A percentile compares a stretch with the other conserved stretches of the same genome.
These are phyloP conservation scores for Epipyxis sp. DNA, from an alignment of 108 stramenopile genomes.

Conservation along the genomic window DNA sequence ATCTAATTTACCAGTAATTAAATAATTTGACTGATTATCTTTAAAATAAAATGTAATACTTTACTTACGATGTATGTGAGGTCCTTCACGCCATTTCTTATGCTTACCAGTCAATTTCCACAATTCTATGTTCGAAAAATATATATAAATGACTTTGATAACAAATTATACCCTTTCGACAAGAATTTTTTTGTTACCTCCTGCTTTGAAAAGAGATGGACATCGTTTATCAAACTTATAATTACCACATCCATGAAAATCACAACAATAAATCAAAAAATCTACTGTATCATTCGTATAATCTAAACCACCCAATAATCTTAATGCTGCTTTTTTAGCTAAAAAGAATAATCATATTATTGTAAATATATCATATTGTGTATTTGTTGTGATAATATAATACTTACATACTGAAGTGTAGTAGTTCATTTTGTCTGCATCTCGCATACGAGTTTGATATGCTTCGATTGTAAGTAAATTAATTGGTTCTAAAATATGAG, in stretches of 20 bases:
- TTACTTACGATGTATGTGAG: constrained; percentile 2
- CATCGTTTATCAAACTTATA: neutral
- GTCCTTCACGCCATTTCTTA: neutral
- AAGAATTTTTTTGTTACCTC: constrained; percentile 3
- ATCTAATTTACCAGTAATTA: too few relatives aligned
- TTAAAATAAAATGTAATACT: neutral
- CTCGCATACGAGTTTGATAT: neutral
- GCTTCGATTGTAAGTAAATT: constrained; percentile 34
- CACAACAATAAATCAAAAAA: neutral
- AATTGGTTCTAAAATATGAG: constrained; percentile 25
- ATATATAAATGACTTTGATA: neutral
- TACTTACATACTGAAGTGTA: neutral
- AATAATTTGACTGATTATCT: neutral
- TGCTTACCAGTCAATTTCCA: constrained; percentile 3
- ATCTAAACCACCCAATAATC: neutral
- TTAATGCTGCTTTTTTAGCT: neutral
- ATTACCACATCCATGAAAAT: constrained; percentile 6
- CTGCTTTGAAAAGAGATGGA: neutral
- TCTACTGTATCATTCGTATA: constrained; percentile 3
- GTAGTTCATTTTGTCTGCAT: neutral
- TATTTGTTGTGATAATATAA: too few relatives aligned
- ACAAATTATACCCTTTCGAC: neutral
- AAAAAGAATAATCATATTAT: neutral
- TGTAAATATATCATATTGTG: neutral
- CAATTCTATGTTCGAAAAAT: neutral